A percentile compares a stretch with the other conserved stretches of the same genome.
These are phyloP conservation scores for Lichtheimia corymbifera DNA, from an alignment of 371 early-diverging fungal genomes.

Conservation along the genomic window DNA sequence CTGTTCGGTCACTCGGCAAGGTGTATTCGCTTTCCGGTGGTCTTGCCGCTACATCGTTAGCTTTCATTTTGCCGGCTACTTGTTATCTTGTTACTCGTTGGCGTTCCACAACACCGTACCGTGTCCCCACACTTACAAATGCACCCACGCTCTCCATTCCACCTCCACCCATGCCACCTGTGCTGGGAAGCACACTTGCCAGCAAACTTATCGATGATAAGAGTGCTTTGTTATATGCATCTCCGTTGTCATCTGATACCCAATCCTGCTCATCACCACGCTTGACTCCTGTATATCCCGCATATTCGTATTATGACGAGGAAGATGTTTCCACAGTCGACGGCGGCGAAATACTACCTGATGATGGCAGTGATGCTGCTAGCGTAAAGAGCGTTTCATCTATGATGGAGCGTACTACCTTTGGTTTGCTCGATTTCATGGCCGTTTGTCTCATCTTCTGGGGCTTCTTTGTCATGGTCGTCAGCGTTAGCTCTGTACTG, in stretches of 20 bases:
- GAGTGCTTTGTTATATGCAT: not conserved
- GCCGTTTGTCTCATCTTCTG: conserved; percentile 35
- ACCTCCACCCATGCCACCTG: conserved; percentile 5
- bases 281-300: conserved; percentile 7
- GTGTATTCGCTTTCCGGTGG: conserved; percentile 60
- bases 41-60: conserved; percentile 56
- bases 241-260: conserved; percentile 3
- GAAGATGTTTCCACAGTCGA: conserved; percentile 21
- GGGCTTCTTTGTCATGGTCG: conserved; percentile 43
- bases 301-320: conserved; percentile 15
- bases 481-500: conserved; percentile 19
- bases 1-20: conserved; percentile 48
- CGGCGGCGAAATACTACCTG: conserved; percentile 13
- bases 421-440: conserved; percentile 26
- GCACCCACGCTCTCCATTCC: conserved; percentile 20
- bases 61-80: conserved; percentile 56
- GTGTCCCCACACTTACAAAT: conserved; percentile 8
- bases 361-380: conserved; percentile 6
- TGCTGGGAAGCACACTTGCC: not conserved
- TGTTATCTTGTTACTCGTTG: conserved; percentile 40
- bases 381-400: not conserved
- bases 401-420: conserved; percentile 3
- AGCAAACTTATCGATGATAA: conserved; percentile 11
- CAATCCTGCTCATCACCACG: conserved; percentile 19
- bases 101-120: not conserved